Base-by-base conservation (phyloP, 305 asterid species). In the Fraxinus sp. region DNA sequence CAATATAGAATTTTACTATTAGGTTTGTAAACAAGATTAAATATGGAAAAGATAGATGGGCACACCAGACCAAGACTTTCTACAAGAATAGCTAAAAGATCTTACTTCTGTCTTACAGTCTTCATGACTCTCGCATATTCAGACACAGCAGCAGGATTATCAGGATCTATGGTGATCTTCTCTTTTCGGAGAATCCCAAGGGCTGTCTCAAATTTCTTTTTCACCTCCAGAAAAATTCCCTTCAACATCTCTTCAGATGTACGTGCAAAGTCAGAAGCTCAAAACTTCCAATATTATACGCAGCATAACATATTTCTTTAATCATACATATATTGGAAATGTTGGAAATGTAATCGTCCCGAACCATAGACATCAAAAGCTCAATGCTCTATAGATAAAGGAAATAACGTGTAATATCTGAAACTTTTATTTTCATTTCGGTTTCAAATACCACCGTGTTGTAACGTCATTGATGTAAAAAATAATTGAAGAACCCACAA, bases 151-250 rank as follows among this genome's bases (percentile, higher is more conserved):
- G 96, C 90, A 79, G 98, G 91, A 88, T 96, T 94, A 39, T 92
- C 91, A 26, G 98, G 98, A 71, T 90, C 95, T 18, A 96, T 90
- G 78, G 97, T 93, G 87, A 96, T 94, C 93, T 94, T 94, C 90
- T 96, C 98, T 84, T 89, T 91, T 68, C 89, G 89, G 3, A 94
- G 92, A 85, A 94, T 57, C 46, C 93, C 97, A 5, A 94, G 55
- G 76, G 98, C 98, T 73, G 97, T 93, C 88, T 96, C 98, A 80
- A 91, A 93, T 84, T 96, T 96, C 78, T 91, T 96, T 93, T 91
- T 94, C 75, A 94, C 93, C 83, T 96, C 98, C 30, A 91, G 92
- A 85, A 96, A 96, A 72, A 94, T 90, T 86, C 93, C 92, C 96
- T 96, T 96, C 95, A 96, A 89, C 92, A 94, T 78, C 87, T 96